Base-by-base conservation (phyloP, 495 filamentous ascomycete genomes). In the Penicillium arizonense region DNA sequence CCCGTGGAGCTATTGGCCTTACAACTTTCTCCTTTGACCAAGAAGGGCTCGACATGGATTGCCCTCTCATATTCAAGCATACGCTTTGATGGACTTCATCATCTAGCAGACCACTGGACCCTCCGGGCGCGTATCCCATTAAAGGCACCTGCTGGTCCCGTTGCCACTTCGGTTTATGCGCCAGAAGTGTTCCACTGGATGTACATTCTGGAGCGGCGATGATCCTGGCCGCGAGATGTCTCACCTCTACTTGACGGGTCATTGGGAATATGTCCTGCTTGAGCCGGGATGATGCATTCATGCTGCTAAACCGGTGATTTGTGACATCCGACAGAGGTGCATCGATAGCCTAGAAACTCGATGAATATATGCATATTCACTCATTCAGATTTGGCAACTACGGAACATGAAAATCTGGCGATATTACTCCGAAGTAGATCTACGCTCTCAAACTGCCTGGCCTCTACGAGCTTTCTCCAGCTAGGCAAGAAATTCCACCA, bases 141-240 rank as follows among this genome's bases (percentile, higher is more conserved):
- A 20, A 68, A 70, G 41, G 73, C 73, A n/a, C 71, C 73, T 5
- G 8, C 69, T 14, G 73, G 73, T 2, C 53, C 57, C 39, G 61
- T 62, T 3, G 65, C 65, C 23, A 59, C 71, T 0, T 57, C 63
- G 13, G 65, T 66, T 2, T 40, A 69, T 56, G 62, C 68, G 1
- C 71, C 73, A 0, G 65, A 70, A 3, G 63, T 73, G 2, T 76
- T 67, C 40, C 73, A 76, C 52, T 76, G 73, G 73, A 16, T 76
- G 13, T 76, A 76, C 57, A 59, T 67, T 3, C 42, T 76, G 26
- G 60, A 63, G 24, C 67, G 73, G 4, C 68, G 63, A 44, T 73
- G 50, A 61, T 14, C n/a, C 21, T 7, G 16, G 5, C 37, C 1
- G 14, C 14, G n/a, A 18, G 10, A 18, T 16, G 10, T 39, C 21